These are phyloP conservation scores for Ormosia emarginata DNA, from an alignment of 306 rosid genomes.

Conservation along the genomic window DNA sequence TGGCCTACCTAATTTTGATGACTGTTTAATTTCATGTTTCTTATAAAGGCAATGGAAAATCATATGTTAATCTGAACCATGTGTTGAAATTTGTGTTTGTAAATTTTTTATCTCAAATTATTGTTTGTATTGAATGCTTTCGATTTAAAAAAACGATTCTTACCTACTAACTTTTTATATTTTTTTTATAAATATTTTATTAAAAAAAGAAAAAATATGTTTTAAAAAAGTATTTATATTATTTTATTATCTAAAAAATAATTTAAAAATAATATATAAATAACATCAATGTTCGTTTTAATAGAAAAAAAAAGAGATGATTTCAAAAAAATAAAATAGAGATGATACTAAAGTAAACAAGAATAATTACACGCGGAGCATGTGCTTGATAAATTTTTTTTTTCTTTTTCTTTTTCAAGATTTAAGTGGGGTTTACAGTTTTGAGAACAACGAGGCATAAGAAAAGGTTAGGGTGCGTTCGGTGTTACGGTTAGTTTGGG, in stretches of 20 bases:
- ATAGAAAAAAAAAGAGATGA: no score
- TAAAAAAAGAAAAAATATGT: no score
- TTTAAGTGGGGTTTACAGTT: constrained; percentile 27
- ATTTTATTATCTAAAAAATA: no score
- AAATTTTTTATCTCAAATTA: no score
- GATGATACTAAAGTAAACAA: neutral
- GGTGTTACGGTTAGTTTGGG: constrained; percentile 38
- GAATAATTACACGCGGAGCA: neutral
- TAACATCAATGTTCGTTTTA: neutral
- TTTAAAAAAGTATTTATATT: no score
- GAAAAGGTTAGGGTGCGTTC: constrained; percentile 20
- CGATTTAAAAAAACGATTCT: no score
- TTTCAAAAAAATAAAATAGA: no score
- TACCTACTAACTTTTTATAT: no score
- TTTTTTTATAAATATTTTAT: no score
- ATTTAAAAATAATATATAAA: no score
- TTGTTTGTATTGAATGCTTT: no score
- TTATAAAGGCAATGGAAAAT: neutral
- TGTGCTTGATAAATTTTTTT: constrained; percentile 5
- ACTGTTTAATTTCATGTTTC: neutral
- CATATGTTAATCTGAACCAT: neutral
- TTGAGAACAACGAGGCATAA: constrained; percentile 24
- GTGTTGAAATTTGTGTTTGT: no score
- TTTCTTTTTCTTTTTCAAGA: constrained; percentile 4
- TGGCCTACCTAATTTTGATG: neutral